A percentile compares a stretch with the other conserved stretches of the same genome.
Conservation (phyloP, 177 flowering plant species). For the Vitis hybrid region DNA sequence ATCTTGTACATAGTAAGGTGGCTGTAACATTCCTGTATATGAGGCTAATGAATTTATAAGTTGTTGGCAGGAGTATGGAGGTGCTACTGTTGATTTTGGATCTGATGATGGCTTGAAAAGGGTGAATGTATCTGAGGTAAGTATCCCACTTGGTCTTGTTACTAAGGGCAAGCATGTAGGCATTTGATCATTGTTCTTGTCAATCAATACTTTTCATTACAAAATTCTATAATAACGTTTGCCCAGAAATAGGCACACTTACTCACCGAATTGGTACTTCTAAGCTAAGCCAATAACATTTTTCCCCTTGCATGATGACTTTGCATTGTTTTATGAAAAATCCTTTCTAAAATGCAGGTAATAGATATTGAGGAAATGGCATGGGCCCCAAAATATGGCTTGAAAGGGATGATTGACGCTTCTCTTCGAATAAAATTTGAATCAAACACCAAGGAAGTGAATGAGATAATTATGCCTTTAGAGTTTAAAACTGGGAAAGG, state of each 20-base stretch:
- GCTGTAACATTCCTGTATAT: not conserved
- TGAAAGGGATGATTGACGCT: constrained; percentile 99
- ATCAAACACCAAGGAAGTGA: constrained; percentile 32
- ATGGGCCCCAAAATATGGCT: constrained; percentile 97
- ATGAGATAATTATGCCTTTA: constrained; percentile 75
- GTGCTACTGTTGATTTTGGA: constrained; percentile 63
- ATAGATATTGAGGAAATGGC: constrained; percentile 98
- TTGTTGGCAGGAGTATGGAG: constrained; percentile 40
- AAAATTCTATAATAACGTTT: too few species aligned
- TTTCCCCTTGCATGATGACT: not conserved
- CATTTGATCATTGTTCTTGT: not conserved
- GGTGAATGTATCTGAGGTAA: constrained; percentile 73
- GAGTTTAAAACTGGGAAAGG: constrained; percentile 96
- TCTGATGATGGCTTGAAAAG: constrained; percentile 48
- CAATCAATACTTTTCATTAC: too few species aligned
- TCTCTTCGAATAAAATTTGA: constrained; percentile 59
- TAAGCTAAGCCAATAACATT: not conserved
- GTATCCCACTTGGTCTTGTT: not conserved
- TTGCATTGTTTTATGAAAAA: not conserved
- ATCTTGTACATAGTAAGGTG: not conserved
- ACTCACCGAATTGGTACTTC: too few species aligned
- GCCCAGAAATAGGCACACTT: too few species aligned
- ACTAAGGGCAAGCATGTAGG: not conserved
- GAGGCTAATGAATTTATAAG: constrained; percentile 5
- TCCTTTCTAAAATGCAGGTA: constrained; percentile 43